Evolutionary conservation across 1,139 yeast genomes (phyloP), one percentile per base, ranked within the genome.

Genomic region (Candida tetrigidarum): DNA sequence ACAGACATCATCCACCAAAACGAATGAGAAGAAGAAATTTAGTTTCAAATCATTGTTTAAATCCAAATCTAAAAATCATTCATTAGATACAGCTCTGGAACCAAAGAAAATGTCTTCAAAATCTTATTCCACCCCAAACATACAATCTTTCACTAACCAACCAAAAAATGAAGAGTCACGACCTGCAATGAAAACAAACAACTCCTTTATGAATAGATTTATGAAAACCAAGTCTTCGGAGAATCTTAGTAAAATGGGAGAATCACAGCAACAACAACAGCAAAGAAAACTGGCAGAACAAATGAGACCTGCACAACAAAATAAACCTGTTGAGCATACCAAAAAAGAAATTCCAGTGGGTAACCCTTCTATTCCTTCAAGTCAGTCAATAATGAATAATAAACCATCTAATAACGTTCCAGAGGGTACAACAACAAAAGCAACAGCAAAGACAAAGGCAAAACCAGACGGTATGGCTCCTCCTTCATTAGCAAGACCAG

Each of bases 21-120:
- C 61, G 56, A 72, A 70, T 33, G 14, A 49, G 45, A 64, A 61
- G 57, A 73, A 71, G 49, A 67, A 64, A 48, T 74, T 74, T 50
- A 70, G 76, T 38, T 69, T 74, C 58, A 67, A 62, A 43, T 58
- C 71, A 2, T 58, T 74, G 34, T 74, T 74, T 57, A 72, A 68
- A 50, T 59, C 64, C 45, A 67, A 60, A 50, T 62, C 73, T 4
- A 67, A 58, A 45, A 57, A 50, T 42, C 69, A 64, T 47, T 53
- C 62, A 19, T 58, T 66, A 41, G 60, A 52, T 32, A 29, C 27
- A 22, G n/a, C 34, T 5, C 41, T 37, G 35, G 41, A 37, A 28
- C 41, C 41, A 10, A 50, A 50, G 18, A 62, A 60, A 44, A 22
- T 59, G 34, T 50, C 57, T 15, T 51, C 62, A 5, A 67, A 64